Conservation (phyloP, 257 asterid genomes). For the Jasminum sambac region DNA sequence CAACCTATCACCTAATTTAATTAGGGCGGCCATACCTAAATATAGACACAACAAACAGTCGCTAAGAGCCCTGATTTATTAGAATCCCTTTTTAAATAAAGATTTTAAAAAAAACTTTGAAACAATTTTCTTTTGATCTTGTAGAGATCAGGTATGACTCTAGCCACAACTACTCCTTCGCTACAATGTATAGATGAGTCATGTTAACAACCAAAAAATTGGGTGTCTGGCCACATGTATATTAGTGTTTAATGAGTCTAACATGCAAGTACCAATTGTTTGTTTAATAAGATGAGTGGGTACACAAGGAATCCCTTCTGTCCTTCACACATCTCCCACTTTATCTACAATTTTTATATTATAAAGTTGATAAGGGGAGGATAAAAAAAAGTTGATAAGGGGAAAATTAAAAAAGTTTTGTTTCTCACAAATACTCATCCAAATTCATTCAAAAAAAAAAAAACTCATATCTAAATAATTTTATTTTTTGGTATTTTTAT, state of each 20-base stretch:
- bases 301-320: constrained; percentile 32
- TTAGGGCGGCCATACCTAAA: too few species aligned
- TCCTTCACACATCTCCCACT: constrained; percentile 24
- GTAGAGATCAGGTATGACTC: too few species aligned
- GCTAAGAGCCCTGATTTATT: too few species aligned
- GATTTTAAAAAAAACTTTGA: background rate
- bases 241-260: constrained; percentile 1
- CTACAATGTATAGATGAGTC: too few species aligned
- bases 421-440: background rate
- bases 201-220: background rate
- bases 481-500: too few species aligned
- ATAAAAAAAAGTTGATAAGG: too few species aligned
- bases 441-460: too few species aligned
- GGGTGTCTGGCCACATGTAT: constrained; percentile 6
- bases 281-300: constrained; percentile 19
- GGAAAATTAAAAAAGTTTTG: background rate
- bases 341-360: constrained; percentile 14
- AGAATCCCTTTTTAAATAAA: background rate
- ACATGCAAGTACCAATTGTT: too few species aligned
- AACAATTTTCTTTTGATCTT: background rate
- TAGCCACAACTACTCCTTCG: too few species aligned
- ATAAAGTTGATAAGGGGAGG: constrained; percentile 18
- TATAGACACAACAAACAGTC: too few species aligned
- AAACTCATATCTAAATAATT: too few species aligned
- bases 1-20: too few species aligned